phyloP scores from a whole-genome alignment of 2,329 filamentous ascomycete species.

The Rasamsonia emersonii region DNA sequence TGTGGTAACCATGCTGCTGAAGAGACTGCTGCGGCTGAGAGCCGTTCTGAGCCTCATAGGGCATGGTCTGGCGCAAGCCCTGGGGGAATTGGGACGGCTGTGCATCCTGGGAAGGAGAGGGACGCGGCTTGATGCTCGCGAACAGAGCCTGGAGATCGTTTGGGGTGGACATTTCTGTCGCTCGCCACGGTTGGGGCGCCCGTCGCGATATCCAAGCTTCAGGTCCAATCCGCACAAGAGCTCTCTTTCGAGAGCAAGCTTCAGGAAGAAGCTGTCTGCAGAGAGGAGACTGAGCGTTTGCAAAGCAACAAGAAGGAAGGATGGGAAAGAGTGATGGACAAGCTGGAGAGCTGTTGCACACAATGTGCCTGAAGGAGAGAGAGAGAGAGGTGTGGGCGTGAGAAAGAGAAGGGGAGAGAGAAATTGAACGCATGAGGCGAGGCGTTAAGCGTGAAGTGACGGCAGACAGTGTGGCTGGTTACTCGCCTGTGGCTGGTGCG shows the following conservation, averaged over 20 bases:
- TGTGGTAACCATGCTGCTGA: slow-evolving; percentile 38
- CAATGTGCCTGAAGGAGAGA: no score
- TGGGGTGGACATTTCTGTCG: slow-evolving; percentile 41
- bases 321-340: no score
- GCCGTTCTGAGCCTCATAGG: slow-evolving; percentile 24
- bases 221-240: not conserved
- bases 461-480: no score
- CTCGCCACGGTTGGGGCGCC: no score
- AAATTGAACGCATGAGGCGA: no score
- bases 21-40: slow-evolving; percentile 19
- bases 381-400: no score
- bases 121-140: slow-evolving; percentile 36
- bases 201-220: slow-evolving; percentile 4
- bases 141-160: slow-evolving; percentile 40
- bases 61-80: slow-evolving; percentile 18
- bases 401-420: no score
- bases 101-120: slow-evolving; percentile 25
- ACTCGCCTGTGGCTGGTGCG: no score
- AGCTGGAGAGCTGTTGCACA: no score
- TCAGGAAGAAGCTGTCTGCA: not conserved
- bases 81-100: slow-evolving; percentile 21
- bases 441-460: no score
- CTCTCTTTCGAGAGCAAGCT: slow-evolving; percentile 7
- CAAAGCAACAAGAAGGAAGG: no score
- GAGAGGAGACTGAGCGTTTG: no score